Conservation (phyloP, 2,329 filamentous ascomycete genomes). For the Sporothrix luriei region DNA sequence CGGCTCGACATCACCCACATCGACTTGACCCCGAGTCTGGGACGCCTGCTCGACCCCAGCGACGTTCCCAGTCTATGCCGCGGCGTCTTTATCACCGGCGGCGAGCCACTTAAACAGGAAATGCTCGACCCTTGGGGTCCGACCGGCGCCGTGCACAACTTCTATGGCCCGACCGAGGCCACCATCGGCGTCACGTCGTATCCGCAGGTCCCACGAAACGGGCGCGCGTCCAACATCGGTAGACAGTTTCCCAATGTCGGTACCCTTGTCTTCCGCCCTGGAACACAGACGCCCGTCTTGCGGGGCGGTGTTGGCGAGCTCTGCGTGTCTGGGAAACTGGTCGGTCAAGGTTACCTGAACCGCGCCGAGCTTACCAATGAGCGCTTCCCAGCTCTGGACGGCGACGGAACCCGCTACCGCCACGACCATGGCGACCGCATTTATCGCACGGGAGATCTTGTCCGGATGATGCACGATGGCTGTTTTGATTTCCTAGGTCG, state of each 20-base stretch:
- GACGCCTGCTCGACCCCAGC: constrained; percentile 73
- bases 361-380: constrained; percentile 74
- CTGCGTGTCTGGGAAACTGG: constrained; percentile 82
- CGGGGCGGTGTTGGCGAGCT: constrained; percentile 82
- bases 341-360: constrained; percentile 87
- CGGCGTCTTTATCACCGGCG: constrained; percentile 91
- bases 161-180: constrained; percentile 87
- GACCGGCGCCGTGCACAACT: constrained; percentile 82
- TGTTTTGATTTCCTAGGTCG: constrained; percentile 87
- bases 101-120: constrained; percentile 84
- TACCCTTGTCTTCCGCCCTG: constrained; percentile 72
- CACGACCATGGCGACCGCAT: constrained; percentile 60
- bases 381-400: constrained; percentile 68
- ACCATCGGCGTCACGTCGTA: constrained; percentile 93
- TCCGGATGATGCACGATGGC: constrained; percentile 75
- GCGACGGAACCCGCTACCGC: neutral
- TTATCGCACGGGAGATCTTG: constrained; percentile 88
- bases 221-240: constrained; percentile 85
- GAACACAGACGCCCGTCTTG: constrained; percentile 70
- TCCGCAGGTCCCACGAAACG: constrained; percentile 74
- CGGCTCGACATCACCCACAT: constrained; percentile 81
- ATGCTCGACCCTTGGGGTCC: constrained; percentile 85
- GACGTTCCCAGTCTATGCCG: constrained; percentile 77
- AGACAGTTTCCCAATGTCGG: constrained; percentile 85
- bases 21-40: constrained; percentile 86